Conservation (phyloP, 2,329 filamentous ascomycete genomes). For the Colletotrichum truncatum region DNA sequence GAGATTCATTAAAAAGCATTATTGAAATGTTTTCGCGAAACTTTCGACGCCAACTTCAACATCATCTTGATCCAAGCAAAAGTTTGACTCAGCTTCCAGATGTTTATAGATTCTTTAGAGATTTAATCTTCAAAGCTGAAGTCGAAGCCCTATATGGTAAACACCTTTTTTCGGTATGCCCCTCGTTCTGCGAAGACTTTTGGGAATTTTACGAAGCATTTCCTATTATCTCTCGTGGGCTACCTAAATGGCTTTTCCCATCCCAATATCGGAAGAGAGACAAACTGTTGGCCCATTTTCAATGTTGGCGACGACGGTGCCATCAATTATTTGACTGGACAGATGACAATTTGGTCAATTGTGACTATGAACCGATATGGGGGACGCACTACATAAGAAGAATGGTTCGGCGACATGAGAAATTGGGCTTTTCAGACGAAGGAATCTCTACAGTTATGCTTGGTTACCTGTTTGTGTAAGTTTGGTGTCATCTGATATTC, state of each 20-base stretch:
- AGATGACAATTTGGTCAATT: background rate
- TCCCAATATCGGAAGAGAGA: slow-evolving; percentile 8
- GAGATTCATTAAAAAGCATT: slow-evolving; percentile 2
- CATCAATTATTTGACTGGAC: background rate
- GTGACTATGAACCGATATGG: slow-evolving; percentile 9
- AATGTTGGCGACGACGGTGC: slow-evolving; percentile 1
- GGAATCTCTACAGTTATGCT: slow-evolving; percentile 7
- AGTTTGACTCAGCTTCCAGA: background rate
- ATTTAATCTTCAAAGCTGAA: slow-evolving; percentile 12
- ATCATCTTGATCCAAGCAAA: background rate
- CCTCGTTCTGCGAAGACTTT: slow-evolving; percentile 14
- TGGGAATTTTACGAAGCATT: slow-evolving; percentile 23
- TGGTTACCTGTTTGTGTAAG: slow-evolving; percentile 26
- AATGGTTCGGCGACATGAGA: slow-evolving; percentile 22
- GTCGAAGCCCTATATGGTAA: slow-evolving; percentile 17
- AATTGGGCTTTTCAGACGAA: slow-evolving; percentile 9
- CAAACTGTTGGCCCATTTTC: background rate
- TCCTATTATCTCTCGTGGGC: slow-evolving; percentile 2
- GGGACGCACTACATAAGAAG: slow-evolving; percentile 14
- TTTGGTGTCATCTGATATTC: background rate
- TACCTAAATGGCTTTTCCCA: slow-evolving; percentile 19
- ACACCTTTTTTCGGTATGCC: slow-evolving; percentile 1
- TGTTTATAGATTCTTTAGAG: background rate
- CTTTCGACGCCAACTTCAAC: background rate
- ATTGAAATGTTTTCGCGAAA: slow-evolving; percentile 6